Conservation (phyloP, 2,329 filamentous ascomycete species). For the Colletotrichum tropicale region DNA sequence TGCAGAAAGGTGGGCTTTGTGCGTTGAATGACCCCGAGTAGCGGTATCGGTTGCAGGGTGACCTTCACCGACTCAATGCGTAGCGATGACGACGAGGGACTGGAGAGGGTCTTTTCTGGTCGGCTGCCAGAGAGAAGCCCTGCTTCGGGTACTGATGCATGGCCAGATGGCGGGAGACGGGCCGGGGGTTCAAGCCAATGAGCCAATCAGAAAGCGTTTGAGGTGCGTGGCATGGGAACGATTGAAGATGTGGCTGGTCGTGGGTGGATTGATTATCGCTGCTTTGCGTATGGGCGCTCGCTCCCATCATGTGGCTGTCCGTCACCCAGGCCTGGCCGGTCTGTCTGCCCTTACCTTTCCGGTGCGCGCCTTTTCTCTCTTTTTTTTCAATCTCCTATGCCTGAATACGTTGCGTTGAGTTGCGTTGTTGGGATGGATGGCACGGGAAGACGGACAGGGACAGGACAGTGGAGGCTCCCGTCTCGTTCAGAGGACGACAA, state of each 20-base stretch:
- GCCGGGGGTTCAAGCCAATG: not conserved
- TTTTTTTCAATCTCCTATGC: not conserved
- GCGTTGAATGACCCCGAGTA: not conserved
- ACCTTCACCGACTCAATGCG: constrained; percentile 10
- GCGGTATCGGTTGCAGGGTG: constrained; percentile 4
- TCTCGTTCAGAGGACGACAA: not conserved
- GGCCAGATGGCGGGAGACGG: constrained; percentile 3
- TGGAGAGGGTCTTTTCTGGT: not conserved
- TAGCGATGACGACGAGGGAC: not conserved
- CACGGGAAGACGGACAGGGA: not conserved
- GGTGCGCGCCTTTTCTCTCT: not conserved
- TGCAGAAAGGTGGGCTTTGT: not conserved
- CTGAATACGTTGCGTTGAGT: not conserved
- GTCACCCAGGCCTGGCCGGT: not conserved
- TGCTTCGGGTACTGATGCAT: constrained; percentile 16
- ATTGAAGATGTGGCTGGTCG: constrained; percentile 6
- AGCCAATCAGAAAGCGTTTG: not conserved
- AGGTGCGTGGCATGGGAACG: not conserved
- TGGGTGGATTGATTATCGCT: not conserved
- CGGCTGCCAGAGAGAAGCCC: not conserved
- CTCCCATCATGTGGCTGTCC: not conserved
- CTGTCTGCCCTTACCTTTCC: not conserved
- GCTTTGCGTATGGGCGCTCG: not conserved
- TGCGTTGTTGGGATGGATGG: not conserved
- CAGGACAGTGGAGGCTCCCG: not conserved